phyloP scores from a whole-genome alignment of 345 rosid genomes.

The Boechera divaricarpa region DNA sequence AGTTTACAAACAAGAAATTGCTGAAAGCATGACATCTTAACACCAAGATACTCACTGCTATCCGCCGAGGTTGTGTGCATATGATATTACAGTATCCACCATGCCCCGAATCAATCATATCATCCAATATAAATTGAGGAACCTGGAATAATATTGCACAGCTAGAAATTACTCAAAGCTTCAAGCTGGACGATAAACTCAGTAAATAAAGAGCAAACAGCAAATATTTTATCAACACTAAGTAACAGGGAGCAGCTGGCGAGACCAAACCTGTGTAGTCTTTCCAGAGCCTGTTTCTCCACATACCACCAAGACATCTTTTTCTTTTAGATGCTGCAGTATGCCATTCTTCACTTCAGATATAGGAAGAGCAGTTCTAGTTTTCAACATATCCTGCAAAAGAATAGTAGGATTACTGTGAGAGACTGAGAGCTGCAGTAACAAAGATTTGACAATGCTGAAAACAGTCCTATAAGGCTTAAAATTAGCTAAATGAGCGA shows the following conservation, averaged over 20 bases:
- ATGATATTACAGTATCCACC: conserved; percentile 86
- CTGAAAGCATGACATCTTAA: not conserved
- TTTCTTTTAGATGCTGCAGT: conserved; percentile 70
- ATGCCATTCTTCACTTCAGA: conserved; percentile 68
- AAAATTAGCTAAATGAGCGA: conserved; percentile 10
- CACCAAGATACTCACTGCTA: conserved; percentile 62
- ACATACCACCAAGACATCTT: conserved; percentile 79
- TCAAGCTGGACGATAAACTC: conserved; percentile 13
- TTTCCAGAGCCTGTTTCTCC: conserved; percentile 99
- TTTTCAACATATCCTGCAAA: conserved; percentile 72
- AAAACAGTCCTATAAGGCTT: conserved; percentile 6
- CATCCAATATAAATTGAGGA: conserved; percentile 93
- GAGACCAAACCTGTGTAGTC: conserved; percentile 80
- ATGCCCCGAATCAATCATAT: conserved; percentile 82
- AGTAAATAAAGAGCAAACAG: conserved; percentile 6
- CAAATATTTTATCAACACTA: not conserved
- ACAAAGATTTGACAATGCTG: conserved; percentile 21
- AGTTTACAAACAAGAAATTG: not conserved
- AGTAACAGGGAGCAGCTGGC: conserved; percentile 2
- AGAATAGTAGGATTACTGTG: conserved; percentile 7
- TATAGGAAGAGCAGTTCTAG: conserved; percentile 80
- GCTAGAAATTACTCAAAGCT: conserved; percentile 30
- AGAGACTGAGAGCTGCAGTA: not conserved
- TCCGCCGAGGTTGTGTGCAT: conserved; percentile 95
- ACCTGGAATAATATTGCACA: conserved; percentile 56